A percentile compares a stretch with the other conserved stretches of the same genome.
Evolutionary conservation across 2,329 filamentous ascomycete species (phyloP).

Genomic region (Penicillium brasilianum): DNA sequence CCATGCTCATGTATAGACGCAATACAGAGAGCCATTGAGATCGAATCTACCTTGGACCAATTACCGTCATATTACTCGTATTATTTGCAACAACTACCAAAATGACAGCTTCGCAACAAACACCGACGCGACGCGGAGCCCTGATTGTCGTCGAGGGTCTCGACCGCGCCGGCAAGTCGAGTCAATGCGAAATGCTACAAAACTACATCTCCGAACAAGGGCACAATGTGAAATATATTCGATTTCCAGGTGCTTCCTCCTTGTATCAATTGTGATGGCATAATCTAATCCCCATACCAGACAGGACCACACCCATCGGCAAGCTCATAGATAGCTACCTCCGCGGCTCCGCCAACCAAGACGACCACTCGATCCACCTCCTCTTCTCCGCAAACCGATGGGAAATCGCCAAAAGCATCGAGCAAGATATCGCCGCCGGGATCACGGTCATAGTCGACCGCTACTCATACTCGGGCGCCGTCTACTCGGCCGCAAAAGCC

Average conservation of each 20-base stretch:
- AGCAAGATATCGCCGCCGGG: conserved; percentile 63
- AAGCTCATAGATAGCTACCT: conserved; percentile 86
- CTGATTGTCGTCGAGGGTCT: conserved; percentile 87
- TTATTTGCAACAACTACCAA: neutral
- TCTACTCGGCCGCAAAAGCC: conserved; percentile 88
- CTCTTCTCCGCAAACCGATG: conserved; percentile 91
- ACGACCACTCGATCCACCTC: conserved; percentile 88
- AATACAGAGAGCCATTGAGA: neutral
- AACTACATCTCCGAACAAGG: conserved; percentile 58
- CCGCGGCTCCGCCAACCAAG: conserved; percentile 71
- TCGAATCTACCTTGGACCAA: no score
- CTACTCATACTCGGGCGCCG: conserved; percentile 93
- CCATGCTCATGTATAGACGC: neutral
- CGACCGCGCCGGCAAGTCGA: conserved; percentile 90
- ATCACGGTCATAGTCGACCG: conserved; percentile 84
- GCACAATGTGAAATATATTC: conserved; percentile 61
- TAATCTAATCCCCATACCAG: conserved; percentile 50
- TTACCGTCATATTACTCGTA: neutral
- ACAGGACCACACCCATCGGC: conserved; percentile 82
- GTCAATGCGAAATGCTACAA: conserved; percentile 75
- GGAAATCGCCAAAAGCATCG: conserved; percentile 63
- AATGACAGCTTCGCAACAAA: conserved; percentile 27
- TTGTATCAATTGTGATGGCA: neutral
- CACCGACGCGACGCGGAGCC: conserved; percentile 60
- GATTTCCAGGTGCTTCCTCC: conserved; percentile 65